Percentiles rank a stretch among this genome's conserved stretches.
phyloP scores from a whole-genome alignment of 768 basidiomycete genomes.

The Exidia glandulosa region DNA sequence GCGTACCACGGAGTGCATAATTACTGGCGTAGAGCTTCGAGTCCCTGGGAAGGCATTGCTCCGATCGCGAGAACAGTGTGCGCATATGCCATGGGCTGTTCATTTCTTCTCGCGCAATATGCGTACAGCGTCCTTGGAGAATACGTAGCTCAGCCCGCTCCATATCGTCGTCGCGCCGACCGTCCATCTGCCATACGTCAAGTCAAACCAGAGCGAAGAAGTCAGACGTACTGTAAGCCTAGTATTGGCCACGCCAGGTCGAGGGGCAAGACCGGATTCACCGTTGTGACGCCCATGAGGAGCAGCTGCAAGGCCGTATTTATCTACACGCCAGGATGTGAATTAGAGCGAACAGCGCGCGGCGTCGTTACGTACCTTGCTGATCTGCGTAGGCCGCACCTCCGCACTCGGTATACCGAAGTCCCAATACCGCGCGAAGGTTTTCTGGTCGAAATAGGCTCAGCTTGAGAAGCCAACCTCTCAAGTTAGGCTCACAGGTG shows the following conservation, averaged over 20 bases:
- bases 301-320: constrained; percentile 89
- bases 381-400: constrained; percentile 86
- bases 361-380: constrained; percentile 53
- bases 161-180: constrained; percentile 87
- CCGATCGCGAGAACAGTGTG: too few species aligned
- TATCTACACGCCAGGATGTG: constrained; percentile 34
- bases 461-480: constrained; percentile 1
- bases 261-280: constrained; percentile 64
- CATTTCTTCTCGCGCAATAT: constrained; percentile 32
- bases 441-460: constrained; percentile 49
- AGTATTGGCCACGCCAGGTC: constrained; percentile 45
- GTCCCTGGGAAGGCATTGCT: too few species aligned
- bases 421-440: constrained; percentile 88
- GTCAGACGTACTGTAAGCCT: constrained; percentile 58
- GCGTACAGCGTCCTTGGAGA: constrained; percentile 63
- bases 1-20: too few species aligned
- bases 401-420: constrained; percentile 92
- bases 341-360: constrained; percentile 1
- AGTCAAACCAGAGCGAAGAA: not conserved
- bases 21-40: too few species aligned
- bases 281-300: constrained; percentile 82
- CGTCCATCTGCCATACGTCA: constrained; percentile 43
- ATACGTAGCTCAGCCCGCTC: constrained; percentile 79
- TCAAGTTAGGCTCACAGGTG: constrained; percentile 47
- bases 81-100: too few species aligned